A percentile compares a stretch with the other conserved stretches of the same genome.
phyloP scores from a whole-genome alignment of 225 moss, liverwort and hornwort species.

The Thuidium tamariscinum region DNA sequence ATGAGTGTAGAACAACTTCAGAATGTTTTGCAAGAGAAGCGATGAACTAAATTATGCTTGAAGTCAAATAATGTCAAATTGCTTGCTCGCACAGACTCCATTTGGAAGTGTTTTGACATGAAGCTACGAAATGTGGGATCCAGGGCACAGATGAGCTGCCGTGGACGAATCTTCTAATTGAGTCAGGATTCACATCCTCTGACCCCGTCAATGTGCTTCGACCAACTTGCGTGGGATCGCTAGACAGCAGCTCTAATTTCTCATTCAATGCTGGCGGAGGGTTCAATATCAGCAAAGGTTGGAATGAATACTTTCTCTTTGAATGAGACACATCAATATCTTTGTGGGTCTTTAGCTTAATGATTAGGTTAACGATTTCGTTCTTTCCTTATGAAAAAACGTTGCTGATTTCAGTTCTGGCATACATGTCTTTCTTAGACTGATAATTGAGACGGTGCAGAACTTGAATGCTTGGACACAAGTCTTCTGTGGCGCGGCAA shows the following conservation, averaged over 20 bases:
- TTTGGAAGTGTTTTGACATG: not conserved
- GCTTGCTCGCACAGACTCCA: not conserved
- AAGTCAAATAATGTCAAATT: not conserved
- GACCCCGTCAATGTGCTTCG: constrained; percentile 1
- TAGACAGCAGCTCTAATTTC: not conserved
- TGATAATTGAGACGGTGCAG: constrained; percentile 14
- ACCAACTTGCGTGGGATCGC: constrained; percentile 7
- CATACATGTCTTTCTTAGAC: not conserved
- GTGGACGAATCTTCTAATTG: constrained; percentile 7
- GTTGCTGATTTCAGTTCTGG: not conserved
- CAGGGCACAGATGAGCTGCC: constrained; percentile 8
- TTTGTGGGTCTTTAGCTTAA: not conserved
- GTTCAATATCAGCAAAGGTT: not conserved
- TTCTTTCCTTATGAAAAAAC: no score
- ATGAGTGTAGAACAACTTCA: not conserved
- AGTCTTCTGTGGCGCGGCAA: constrained; percentile 25
- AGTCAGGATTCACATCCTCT: constrained; percentile 14
- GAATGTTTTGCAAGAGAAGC: not conserved
- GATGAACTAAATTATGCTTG: not conserved
- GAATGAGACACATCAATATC: not conserved
- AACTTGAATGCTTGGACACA: constrained; percentile 46
- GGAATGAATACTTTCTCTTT: not conserved
- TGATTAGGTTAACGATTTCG: no score
- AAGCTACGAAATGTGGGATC: not conserved
- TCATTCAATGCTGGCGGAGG: not conserved